Evolutionary conservation across 176 grass and related monocot genomes (phyloP).

Genomic region (Chloris gayana): DNA sequence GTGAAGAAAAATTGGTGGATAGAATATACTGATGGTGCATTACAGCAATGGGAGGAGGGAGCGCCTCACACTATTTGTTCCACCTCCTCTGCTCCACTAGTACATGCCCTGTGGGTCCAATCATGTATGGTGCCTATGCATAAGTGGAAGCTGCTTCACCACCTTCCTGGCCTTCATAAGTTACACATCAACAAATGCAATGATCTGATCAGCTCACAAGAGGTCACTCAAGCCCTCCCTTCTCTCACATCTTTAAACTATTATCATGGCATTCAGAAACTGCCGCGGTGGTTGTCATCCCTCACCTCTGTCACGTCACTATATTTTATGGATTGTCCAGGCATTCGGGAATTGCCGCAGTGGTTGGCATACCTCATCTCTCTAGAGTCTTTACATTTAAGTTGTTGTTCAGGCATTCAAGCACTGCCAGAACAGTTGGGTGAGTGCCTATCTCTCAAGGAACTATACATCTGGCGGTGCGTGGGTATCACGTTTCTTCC

Average conservation of each 20-base stretch:
- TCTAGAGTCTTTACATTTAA: background rate
- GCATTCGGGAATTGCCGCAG: background rate
- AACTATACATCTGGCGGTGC: background rate
- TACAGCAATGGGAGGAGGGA: background rate
- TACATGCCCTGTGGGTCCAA: rapidly evolving
- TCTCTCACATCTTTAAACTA: background rate
- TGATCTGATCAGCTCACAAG: background rate
- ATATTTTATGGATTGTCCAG: background rate
- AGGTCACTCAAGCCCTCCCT: background rate
- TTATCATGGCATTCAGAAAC: background rate
- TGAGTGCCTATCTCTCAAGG: background rate
- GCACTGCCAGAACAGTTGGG: background rate
- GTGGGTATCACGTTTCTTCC: background rate
- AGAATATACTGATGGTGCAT: rapidly evolving
- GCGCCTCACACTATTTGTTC: background rate
- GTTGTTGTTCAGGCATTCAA: background rate
- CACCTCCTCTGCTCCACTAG: background rate
- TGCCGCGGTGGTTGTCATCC: background rate
- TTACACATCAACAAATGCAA: rapidly evolving
- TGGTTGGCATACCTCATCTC: background rate
- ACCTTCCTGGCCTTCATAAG: background rate
- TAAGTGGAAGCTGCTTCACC: constrained; percentile 23
- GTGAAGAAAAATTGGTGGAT: background rate
- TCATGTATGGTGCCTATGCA: background rate
- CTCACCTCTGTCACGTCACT: background rate